Percentiles rank a stretch among this genome's conserved stretches.
phyloP scores from a whole-genome alignment of 108 stramenopile genomes.

The Conticribra guillardii region DNA sequence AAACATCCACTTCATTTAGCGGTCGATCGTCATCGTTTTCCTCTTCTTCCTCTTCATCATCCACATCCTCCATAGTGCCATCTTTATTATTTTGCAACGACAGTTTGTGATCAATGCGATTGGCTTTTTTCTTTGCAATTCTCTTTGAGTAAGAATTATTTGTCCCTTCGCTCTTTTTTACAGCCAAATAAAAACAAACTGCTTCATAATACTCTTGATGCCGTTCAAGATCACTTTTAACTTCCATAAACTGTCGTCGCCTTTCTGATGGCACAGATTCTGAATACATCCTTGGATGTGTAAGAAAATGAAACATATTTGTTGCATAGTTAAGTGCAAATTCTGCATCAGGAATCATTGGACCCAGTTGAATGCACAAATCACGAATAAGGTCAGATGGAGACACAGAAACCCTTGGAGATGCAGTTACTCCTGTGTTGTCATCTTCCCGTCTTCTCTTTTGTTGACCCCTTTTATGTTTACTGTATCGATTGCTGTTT shows the following conservation, averaged over 20 bases:
- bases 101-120: neutral
- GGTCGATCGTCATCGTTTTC: conserved; percentile 34
- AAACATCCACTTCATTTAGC: conserved; percentile 30
- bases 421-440: too few relatives aligned
- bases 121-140: conserved; percentile 1
- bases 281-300: neutral
- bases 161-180: conserved; percentile 41
- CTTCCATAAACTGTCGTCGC: neutral
- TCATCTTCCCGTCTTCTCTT: conserved; percentile 5
- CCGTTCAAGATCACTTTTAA: conserved; percentile 42
- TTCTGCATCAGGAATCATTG: conserved; percentile 39
- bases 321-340: conserved; percentile 27
- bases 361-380: conserved; percentile 41
- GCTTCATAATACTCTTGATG: conserved; percentile 60
- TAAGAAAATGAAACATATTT: conserved; percentile 19
- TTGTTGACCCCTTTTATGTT: neutral
- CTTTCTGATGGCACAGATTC: neutral
- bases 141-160: conserved; percentile 9
- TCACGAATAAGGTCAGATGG: conserved; percentile 34
- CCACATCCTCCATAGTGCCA: neutral
- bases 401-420: neutral
- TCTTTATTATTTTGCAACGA: conserved; percentile 9
- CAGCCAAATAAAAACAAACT: conserved; percentile 63
- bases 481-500: neutral
- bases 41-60: conserved; percentile 25